Conservation (phyloP, 2,329 filamentous ascomycete genomes). For the Fusarium sp. region DNA sequence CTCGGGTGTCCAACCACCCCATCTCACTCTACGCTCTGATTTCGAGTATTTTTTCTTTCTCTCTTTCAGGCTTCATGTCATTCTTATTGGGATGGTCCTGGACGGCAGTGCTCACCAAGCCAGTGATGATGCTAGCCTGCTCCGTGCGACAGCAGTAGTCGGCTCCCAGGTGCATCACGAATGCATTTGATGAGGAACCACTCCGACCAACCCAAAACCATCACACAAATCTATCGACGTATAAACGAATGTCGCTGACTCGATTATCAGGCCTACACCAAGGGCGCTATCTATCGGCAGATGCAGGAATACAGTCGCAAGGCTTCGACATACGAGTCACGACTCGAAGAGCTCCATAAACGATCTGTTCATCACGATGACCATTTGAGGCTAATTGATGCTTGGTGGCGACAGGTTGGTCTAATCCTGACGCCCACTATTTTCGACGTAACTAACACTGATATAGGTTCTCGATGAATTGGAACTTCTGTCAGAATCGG, state of each 20-base stretch:
- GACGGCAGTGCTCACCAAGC: constrained; percentile 52
- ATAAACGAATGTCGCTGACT: constrained; percentile 42
- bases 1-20: constrained; percentile 23
- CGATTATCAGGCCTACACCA: constrained; percentile 59
- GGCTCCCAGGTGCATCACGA: constrained; percentile 42
- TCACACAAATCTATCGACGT: constrained; percentile 39
- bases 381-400: constrained; percentile 88
- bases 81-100: constrained; percentile 46
- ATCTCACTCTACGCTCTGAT: constrained; percentile 21
- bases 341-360: constrained; percentile 83
- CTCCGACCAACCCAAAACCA: constrained; percentile 31
- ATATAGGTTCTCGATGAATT: constrained; percentile 71
- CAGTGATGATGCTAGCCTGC: constrained; percentile 51
- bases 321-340: constrained; percentile 81
- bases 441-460: constrained; percentile 21
- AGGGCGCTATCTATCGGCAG: constrained; percentile 95
- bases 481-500: constrained; percentile 66
- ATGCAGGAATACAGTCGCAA: constrained; percentile 98
- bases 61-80: constrained; percentile 41
- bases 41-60: constrained; percentile 4
- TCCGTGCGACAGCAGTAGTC: constrained; percentile 47
- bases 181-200: constrained; percentile 38
- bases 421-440: background rate
- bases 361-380: constrained; percentile 87
- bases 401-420: constrained; percentile 92